Evolutionary conservation across 345 rosid species (phyloP), one percentile per base, ranked within the genome.

Genomic region (Lumnitzera racemosa): DNA sequence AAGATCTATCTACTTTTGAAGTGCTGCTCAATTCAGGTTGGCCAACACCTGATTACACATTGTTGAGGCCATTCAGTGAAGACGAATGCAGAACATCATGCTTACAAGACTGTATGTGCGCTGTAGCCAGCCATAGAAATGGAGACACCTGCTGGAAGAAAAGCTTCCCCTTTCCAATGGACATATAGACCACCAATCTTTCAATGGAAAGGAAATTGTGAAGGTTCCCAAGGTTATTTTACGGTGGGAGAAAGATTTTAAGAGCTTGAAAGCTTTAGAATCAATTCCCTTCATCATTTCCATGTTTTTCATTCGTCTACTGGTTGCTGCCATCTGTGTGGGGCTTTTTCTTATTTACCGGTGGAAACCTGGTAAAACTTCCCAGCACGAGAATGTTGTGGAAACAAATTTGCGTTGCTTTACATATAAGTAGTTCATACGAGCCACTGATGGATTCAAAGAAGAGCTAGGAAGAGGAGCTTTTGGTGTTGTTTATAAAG

Each of bases 401-500:
- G 61, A 49, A 46, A 46, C 25, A 25, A 79, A 65, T 29, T 56
- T 72, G 55, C 63, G 48, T n/a, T 58, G 43, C 47, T 80, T 73
- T 54, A 58, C 59, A 29, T 80, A 63, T 59, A 61, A 53, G 15
- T 81, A 80, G 56, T 65, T 80, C 16, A 70, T 41, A 49, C 50
- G 49, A 8, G 79, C 75, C 2, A 80, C 84, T 1, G 15, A 49
- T 29, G 72, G 72, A 8, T 80, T 74, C 66, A 69, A 72, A 51
- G 65, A 67, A 29, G 72, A 74, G 51, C 48, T 76, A 8, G 84
- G 84, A 12, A 67, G 74, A 17, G 81, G 84, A 15, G 52, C 79
- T 11, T 80, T 77, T n/a, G 78, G 79, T 12, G 64, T 52, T 20
- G 84, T 77, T 23, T 80, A 71, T 49, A 74, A 65, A 67, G 84